phyloP scores from a whole-genome alignment of 345 rosid species.

The Lumnitzera littorea region DNA sequence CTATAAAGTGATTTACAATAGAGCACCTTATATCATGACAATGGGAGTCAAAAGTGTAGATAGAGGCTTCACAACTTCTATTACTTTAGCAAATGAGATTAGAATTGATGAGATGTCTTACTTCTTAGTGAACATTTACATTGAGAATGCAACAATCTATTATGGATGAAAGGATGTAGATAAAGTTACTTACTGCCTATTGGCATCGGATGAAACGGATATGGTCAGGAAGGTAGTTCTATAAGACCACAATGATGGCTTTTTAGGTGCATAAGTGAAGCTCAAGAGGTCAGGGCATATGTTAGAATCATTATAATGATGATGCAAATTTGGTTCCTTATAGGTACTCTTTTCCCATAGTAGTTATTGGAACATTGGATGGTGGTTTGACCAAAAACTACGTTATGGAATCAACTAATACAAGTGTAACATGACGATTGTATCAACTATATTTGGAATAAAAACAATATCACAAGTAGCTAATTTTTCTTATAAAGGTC shows the following conservation, averaged over 20 bases:
- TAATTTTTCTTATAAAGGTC: slow-evolving; percentile 58
- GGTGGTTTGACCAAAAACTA: slow-evolving; percentile 12
- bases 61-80: slow-evolving; percentile 18
- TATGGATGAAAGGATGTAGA: slow-evolving; percentile 10
- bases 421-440: slow-evolving; percentile 25
- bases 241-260: slow-evolving; percentile 14
- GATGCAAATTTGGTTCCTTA: not conserved
- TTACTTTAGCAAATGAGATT: slow-evolving; percentile 19
- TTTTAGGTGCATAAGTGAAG: slow-evolving; percentile 6
- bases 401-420: not conserved
- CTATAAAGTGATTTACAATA: slow-evolving; percentile 13
- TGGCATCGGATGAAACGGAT: slow-evolving; percentile 18
- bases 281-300: slow-evolving; percentile 21
- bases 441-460: slow-evolving; percentile 18
- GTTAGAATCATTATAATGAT: slow-evolving; percentile 27
- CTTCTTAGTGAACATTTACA: slow-evolving; percentile 18
- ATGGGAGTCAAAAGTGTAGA: slow-evolving; percentile 38
- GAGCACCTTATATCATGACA: slow-evolving; percentile 40
- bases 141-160: slow-evolving; percentile 18
- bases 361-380: slow-evolving; percentile 10
- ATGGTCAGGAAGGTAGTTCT: slow-evolving; percentile 28
- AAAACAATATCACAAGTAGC: slow-evolving; percentile 53
- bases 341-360: slow-evolving; percentile 19
- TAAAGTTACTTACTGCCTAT: slow-evolving; percentile 13
- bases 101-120: slow-evolving; percentile 23